A percentile compares a stretch with the other conserved stretches of the same genome.
phyloP scores from a whole-genome alignment of 176 grass and related monocot species.

The Aegilops tauschii region DNA sequence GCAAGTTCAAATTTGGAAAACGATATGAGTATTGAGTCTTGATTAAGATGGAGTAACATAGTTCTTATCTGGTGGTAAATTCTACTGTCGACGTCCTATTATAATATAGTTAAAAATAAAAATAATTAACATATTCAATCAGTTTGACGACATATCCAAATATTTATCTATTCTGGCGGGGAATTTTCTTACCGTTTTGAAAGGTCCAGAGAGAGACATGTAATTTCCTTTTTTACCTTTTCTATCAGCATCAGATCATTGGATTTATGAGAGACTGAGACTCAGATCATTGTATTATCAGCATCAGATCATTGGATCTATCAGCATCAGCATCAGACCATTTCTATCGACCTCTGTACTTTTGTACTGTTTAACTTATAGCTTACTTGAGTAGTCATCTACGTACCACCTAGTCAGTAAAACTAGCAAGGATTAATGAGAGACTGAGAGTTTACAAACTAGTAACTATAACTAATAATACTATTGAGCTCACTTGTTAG shows the following conservation, averaged over 20 bases:
- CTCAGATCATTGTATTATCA: not conserved
- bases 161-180: not conserved
- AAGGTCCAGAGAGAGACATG: not conserved
- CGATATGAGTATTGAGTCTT: not conserved
- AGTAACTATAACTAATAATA: not conserved
- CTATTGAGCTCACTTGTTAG: constrained; percentile 2
- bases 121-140: not conserved
- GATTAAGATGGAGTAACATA: not conserved
- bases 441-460: not conserved
- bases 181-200: not conserved
- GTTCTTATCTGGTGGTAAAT: constrained; percentile 2
- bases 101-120: not conserved
- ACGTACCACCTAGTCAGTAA: not conserved
- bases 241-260: not conserved
- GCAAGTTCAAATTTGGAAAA: not conserved
- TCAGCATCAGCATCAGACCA: too few relatives aligned
- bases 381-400: not conserved
- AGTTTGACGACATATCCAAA: not conserved
- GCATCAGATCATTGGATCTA: not conserved
- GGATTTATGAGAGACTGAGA: not conserved
- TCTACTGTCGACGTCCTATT: not conserved
- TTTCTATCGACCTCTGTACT: not conserved
- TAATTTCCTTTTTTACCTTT: not conserved
- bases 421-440: not conserved
- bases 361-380: constrained; percentile 3